Percentiles rank a stretch among this genome's conserved stretches.
Evolutionary conservation across 225 moss, liverwort and hornwort genomes (phyloP).

Genomic region (Thuidium tamariscinum): DNA sequence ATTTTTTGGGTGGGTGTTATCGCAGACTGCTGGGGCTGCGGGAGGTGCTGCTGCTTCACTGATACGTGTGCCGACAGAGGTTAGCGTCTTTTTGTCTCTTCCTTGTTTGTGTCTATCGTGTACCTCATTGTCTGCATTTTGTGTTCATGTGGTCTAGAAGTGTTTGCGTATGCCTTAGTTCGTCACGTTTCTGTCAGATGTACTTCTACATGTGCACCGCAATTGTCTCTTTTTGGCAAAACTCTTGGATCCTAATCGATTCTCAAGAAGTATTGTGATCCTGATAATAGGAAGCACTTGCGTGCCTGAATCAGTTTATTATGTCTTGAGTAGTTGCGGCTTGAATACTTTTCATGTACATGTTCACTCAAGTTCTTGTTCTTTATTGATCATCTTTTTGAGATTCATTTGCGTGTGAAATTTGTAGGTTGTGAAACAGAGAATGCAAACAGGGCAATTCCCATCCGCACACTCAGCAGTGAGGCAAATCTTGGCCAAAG

Average conservation of each 20-base stretch:
- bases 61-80: slow-evolving; percentile 95
- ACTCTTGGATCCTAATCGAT: not conserved
- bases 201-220: not conserved
- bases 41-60: slow-evolving; percentile 88
- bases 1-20: not conserved
- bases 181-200: not conserved
- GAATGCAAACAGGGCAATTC: slow-evolving; percentile 97
- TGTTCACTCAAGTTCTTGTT: not conserved
- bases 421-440: slow-evolving; percentile 92
- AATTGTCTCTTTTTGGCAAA: not conserved
- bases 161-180: not conserved
- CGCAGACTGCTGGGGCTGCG: slow-evolving; percentile 71
- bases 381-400: not conserved
- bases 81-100: not conserved
- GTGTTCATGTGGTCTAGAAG: not conserved
- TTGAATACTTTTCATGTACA: not conserved
- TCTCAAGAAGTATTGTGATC: not conserved
- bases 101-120: not conserved
- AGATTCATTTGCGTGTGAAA: not conserved
- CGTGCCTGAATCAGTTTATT: not conserved
- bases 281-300: not conserved
- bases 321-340: not conserved
- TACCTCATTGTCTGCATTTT: not conserved
- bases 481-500: slow-evolving; percentile 69
- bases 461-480: slow-evolving; percentile 75